Evolutionary conservation across 140 eudicot genomes (phyloP).

Genomic region (Erigeron philadelphicus): DNA sequence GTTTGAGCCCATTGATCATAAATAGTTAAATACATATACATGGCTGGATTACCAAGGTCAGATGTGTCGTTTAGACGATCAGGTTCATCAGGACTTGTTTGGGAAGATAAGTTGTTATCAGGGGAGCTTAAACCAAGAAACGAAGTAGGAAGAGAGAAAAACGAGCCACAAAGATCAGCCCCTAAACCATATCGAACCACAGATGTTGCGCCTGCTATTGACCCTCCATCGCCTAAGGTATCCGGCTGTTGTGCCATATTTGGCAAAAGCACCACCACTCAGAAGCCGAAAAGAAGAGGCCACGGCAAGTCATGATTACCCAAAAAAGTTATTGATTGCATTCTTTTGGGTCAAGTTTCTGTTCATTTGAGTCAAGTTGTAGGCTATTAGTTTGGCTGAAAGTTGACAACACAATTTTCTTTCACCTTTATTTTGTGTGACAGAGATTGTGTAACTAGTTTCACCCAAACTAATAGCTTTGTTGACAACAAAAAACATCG

Average conservation of each 20-base stretch:
- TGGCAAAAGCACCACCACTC: slow-evolving; percentile 35
- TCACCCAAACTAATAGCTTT: background rate
- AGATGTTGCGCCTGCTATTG: slow-evolving; percentile 42
- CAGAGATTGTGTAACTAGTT: background rate
- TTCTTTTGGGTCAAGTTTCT: background rate
- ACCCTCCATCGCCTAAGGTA: slow-evolving; percentile 71
- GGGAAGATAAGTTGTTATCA: slow-evolving; percentile 55
- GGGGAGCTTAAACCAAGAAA: slow-evolving; percentile 39
- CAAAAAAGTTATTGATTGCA: background rate
- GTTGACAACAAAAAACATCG: background rate
- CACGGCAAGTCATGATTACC: slow-evolving; percentile 28
- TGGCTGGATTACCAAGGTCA: slow-evolving; percentile 64
- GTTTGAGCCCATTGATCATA: background rate
- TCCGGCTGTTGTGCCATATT: slow-evolving; percentile 60
- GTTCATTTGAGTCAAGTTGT: background rate
- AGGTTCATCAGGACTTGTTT: slow-evolving; percentile 70
- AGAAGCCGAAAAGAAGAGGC: slow-evolving; percentile 23
- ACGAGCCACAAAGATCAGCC: slow-evolving; percentile 12
- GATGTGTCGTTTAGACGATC: slow-evolving; percentile 62
- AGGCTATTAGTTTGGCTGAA: background rate
- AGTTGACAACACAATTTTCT: background rate
- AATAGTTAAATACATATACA: background rate
- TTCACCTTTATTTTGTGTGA: background rate
- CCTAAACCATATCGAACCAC: slow-evolving; percentile 30
- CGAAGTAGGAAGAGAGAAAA: slow-evolving; percentile 23